These are phyloP conservation scores for Raffaelea arxii DNA, from an alignment of 2,329 filamentous ascomycete genomes.

Conservation along the genomic window DNA sequence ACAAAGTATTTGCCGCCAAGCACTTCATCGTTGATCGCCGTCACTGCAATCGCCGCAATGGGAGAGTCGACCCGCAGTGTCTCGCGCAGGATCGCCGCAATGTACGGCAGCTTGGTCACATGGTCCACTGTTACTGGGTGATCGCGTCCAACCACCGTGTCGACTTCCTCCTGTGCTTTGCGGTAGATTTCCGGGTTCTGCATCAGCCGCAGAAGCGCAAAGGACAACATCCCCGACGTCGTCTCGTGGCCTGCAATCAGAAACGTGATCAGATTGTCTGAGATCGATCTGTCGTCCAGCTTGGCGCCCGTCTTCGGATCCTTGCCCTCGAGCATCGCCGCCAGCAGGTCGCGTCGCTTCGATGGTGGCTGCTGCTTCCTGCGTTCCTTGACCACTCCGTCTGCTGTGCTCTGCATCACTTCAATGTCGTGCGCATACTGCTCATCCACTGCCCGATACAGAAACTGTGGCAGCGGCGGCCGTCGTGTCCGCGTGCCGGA, in stretches of 20 bases:
- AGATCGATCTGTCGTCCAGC: constrained; percentile 53
- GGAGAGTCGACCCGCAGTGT: constrained; percentile 53
- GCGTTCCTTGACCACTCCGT: constrained; percentile 51
- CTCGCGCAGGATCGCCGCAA: constrained; percentile 56
- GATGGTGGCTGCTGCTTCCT: constrained; percentile 35
- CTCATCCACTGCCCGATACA: constrained; percentile 37
- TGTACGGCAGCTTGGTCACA: constrained; percentile 54
- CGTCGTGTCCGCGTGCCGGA: constrained; percentile 39
- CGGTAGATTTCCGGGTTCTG: constrained; percentile 50
- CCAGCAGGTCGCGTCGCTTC: constrained; percentile 56
- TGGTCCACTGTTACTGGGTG: constrained; percentile 50
- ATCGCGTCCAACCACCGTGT: constrained; percentile 51
- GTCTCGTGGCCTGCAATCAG: constrained; percentile 65
- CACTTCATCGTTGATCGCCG: constrained; percentile 42
- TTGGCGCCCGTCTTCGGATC: constrained; percentile 58
- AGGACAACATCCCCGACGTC: constrained; percentile 56
- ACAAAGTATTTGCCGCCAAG: constrained; percentile 54
- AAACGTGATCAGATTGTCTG: constrained; percentile 65
- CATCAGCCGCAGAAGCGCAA: constrained; percentile 54
- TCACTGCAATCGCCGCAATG: constrained; percentile 46
- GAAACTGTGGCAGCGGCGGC: constrained; percentile 35
- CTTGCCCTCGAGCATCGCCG: constrained; percentile 57
- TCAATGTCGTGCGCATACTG: constrained; percentile 46
- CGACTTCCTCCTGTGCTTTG: constrained; percentile 59
- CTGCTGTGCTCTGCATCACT: constrained; percentile 42